A percentile compares a stretch with the other conserved stretches of the same genome.
Evolutionary conservation across 495 filamentous ascomycete species (phyloP).

Genomic region (Tuber magnatum): DNA sequence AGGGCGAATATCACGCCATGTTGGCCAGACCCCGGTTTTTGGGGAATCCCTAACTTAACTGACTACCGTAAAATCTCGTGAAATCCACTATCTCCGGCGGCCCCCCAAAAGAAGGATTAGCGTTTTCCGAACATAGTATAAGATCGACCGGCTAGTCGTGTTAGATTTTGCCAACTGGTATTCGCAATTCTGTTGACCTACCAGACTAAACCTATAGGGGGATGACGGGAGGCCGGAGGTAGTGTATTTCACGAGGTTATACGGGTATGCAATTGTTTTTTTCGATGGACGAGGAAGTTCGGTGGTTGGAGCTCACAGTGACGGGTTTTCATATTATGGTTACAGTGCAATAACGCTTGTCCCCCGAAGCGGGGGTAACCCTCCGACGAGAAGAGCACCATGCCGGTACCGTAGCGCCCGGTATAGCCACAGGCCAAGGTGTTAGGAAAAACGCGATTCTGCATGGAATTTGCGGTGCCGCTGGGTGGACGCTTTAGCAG

Average conservation of each 20-base stretch:
- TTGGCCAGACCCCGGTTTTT: neutral
- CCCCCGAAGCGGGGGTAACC: neutral
- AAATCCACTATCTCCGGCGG: no score
- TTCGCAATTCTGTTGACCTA: no score
- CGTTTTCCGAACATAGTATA: no score
- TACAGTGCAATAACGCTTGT: neutral
- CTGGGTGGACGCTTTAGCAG: neutral
- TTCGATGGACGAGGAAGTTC: neutral
- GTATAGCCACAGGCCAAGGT: neutral
- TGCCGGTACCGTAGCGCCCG: neutral
- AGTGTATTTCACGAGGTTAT: no score
- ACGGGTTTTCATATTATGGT: neutral
- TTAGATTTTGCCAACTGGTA: no score
- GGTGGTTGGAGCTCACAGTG: neutral
- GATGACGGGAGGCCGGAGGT: no score
- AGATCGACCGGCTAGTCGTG: no score
- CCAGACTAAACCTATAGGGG: no score
- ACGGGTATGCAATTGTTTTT: no score
- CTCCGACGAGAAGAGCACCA: neutral
- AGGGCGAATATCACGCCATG: neutral
- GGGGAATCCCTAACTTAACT: neutral
- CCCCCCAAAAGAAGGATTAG: no score
- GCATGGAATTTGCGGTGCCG: neutral
- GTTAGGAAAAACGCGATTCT: neutral
- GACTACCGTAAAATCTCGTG: no score